Conservation (phyloP, 805 yeast genomes). For the Sugiyamaella lignohabitans region DNA sequence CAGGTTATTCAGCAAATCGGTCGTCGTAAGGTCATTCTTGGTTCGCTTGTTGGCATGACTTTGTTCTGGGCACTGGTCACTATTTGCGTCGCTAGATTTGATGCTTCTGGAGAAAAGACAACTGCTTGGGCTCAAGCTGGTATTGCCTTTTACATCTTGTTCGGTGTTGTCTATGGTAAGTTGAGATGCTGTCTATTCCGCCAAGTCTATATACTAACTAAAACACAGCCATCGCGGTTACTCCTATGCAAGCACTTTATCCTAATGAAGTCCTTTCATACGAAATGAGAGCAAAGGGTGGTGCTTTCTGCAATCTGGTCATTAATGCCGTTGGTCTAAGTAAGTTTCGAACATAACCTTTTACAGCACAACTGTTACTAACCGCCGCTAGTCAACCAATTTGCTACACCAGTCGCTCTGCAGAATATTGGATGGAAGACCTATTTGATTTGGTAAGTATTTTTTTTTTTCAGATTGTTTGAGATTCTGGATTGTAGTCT, state of each 20-base stretch:
- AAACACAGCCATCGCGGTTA: constrained; percentile 32
- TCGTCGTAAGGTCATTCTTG: constrained; percentile 26
- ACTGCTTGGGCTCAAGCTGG: constrained; percentile 22
- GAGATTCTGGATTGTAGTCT: too few relatives aligned
- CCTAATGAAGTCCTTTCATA: constrained; percentile 30
- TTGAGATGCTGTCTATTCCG: too few relatives aligned
- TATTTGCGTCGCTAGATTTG: constrained; percentile 24
- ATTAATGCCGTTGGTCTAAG: constrained; percentile 28
- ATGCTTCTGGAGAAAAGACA: constrained; percentile 20
- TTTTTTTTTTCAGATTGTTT: too few relatives aligned
- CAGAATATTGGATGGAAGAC: constrained; percentile 30
- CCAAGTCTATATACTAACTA: too few relatives aligned
- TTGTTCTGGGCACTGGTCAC: constrained; percentile 33
- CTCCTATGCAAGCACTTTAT: constrained; percentile 35
- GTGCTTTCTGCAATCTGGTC: constrained; percentile 26
- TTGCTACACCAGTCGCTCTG: constrained; percentile 28
- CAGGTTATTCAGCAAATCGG: constrained; percentile 26
- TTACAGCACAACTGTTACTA: background rate
- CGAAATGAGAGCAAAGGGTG: constrained; percentile 29
- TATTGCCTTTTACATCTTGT: constrained; percentile 17
- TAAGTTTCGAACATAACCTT: background rate
- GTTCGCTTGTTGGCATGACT: constrained; percentile 21
- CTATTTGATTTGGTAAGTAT: constrained; percentile 31
- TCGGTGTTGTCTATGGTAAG: constrained; percentile 14
- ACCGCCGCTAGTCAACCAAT: constrained; percentile 19